Conservation (phyloP, 73 alveolate genomes). For the Symbiodinium natans region DNA sequence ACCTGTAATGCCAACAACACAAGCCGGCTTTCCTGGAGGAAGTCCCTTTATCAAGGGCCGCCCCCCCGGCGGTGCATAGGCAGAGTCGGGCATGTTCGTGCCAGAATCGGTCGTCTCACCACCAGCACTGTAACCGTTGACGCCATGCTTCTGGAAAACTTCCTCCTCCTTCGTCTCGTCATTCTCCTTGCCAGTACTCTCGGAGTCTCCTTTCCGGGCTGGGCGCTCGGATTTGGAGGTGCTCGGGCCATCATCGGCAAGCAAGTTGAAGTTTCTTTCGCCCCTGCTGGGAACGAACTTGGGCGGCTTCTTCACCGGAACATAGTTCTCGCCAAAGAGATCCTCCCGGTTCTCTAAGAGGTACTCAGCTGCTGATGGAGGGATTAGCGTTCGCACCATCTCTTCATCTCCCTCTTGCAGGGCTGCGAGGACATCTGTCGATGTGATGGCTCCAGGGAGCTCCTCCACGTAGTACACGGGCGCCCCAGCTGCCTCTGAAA, state of each 20-base stretch:
- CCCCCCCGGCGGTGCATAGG: too few species aligned
- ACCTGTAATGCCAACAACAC: neutral
- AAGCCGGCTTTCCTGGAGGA: neutral
- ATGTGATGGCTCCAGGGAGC: neutral
- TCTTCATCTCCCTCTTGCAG: neutral
- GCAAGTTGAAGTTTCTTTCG: neutral
- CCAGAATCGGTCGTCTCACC: neutral
- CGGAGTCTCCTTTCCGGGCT: neutral
- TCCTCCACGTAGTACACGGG: constrained; percentile 21
- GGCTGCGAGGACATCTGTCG: neutral
- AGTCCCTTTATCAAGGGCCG: too few species aligned
- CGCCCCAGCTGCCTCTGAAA: constrained; percentile 21
- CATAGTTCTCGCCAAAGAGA: neutral
- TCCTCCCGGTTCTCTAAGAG: neutral
- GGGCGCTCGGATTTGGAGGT: neutral
- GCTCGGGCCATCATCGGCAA: neutral
- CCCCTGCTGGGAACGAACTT: neutral
- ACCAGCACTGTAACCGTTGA: neutral
- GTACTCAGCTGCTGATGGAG: neutral
- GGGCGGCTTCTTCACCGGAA: neutral
- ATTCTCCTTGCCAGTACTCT: too few species aligned
- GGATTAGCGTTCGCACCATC: neutral
- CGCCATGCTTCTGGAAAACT: neutral
- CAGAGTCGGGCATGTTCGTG: neutral
- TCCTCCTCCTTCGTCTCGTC: neutral